Base-by-base conservation (phyloP, 768 basidiomycete genomes). In the Collybia sp. region DNA sequence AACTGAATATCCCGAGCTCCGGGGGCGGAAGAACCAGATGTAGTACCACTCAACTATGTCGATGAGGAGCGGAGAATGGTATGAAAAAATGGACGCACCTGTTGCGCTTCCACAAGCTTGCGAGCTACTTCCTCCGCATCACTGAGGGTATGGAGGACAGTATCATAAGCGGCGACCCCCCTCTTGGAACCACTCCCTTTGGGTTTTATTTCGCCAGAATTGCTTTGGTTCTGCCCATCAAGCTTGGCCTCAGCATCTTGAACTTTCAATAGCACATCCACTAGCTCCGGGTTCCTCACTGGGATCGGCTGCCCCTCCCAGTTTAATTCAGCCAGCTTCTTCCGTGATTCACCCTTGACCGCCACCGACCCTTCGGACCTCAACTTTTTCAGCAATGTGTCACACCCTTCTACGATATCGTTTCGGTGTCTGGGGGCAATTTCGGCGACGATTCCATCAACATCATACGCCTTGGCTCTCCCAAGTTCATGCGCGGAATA, bases 401-500 rank as follows among this genome's bases (percentile, higher is more conserved):
- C 81, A 46, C 75, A 88, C 2, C 75, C 77, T 42, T 82, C 79
- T 1, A 90, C 83, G 16, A 89, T 70, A 38, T 79, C 66, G 40
- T 74, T 75, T 43, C 76, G 71, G 50, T 83, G 76, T 48, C 71
- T 69, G 0, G 74, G 66, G 2, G 83, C 75, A 11, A 88, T 59
- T 45, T 87, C 85, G 5, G 70, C 66, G 15, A 82, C 85, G 51
- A 93, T 85, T 3, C 72, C 78, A 51, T 88, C 85, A 25, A 93
- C 68, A 59, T 93, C 89, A 64, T 93, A 94, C 3, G 88, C 83
- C 55, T 82, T 85, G 36, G 71, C 71, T 43, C 81, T 72, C 1
- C 92, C 89, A 12, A 94, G 71, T 57, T 92, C 85, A 56, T 97
- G 95, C 0, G 94, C 93, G 54, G 87, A 92, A 65, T 93, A 86